phyloP scores from a whole-genome alignment of 2,329 filamentous ascomycete species.

The Zarea fungicola region DNA sequence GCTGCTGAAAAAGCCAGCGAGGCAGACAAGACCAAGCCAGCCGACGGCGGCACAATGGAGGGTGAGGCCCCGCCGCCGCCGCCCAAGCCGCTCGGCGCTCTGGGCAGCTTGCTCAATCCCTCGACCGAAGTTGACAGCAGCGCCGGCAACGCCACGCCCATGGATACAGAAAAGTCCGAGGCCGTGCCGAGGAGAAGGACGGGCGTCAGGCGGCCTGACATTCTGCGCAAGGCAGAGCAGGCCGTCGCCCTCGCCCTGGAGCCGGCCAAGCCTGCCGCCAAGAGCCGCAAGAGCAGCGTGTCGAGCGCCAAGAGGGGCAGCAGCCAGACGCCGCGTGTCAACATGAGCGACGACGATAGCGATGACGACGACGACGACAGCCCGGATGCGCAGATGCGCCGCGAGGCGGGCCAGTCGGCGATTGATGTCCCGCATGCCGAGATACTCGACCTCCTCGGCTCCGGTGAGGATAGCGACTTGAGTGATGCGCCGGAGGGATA shows the following conservation, averaged over 20 bases:
- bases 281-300: conserved; percentile 46
- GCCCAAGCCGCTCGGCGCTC: conserved; percentile 9
- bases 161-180: conserved; percentile 37
- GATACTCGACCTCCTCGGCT: conserved; percentile 30
- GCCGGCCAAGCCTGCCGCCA: conserved; percentile 39
- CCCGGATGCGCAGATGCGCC: conserved; percentile 34
- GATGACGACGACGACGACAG: conserved; percentile 37
- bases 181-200: conserved; percentile 35
- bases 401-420: conserved; percentile 29
- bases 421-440: conserved; percentile 39
- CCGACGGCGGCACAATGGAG: conserved; percentile 19
- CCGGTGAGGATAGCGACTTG: conserved; percentile 62
- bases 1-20: conserved; percentile 28
- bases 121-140: conserved; percentile 34
- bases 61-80: too few relatives aligned
- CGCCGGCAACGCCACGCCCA: conserved; percentile 29
- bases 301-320: conserved; percentile 45
- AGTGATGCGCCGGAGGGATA: conserved; percentile 58
- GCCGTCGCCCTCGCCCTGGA: conserved; percentile 48
- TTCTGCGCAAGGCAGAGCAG: conserved; percentile 58
- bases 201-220: conserved; percentile 50
- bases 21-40: conserved; percentile 4
- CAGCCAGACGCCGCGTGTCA: conserved; percentile 33
- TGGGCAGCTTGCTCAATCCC: conserved; percentile 39
- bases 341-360: conserved; percentile 32